Evolutionary conservation across 2,329 filamentous ascomycete species (phyloP), one percentile per base, ranked within the genome.

Genomic region (Fusarium zealandicum): DNA sequence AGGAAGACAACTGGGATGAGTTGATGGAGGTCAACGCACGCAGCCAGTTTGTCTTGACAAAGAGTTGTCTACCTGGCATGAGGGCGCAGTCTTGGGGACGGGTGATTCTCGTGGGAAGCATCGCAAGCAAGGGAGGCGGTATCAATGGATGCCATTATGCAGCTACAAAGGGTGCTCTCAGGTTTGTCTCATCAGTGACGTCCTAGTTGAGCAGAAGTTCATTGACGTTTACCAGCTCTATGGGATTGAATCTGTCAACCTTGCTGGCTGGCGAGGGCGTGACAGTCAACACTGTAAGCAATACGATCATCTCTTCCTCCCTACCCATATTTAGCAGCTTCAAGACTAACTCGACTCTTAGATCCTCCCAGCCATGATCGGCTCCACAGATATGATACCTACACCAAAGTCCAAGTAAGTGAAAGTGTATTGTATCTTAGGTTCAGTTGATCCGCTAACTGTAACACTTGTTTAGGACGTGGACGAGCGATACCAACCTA

Each of bases 101-200:
- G 0, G 62, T 73, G 6, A 63, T 73, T 12, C 50, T 73, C 9
- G 60, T 73, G 2, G 71, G 71, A 7, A 73, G 71, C 40, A 73
- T 73, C 17, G 69, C 71, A 11, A 66, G 69, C 35, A 57, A 63
- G 14, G 71, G 71, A 2, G 70, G 71, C 0, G 71, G 71, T 0
- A 65, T 73, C 12, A 73, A 73, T 17, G 71, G 71, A 3, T 73
- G 71, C 2, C 71, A 73, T 13, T 73, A 73, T n/a, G 70, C 70
- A 4, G 69, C 72, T 4, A 68, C 70, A 3, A 73, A 73, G 43
- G 70, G 71, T 12, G 70, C 71, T 13, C 45, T 71, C 3, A 62
- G 53, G 62, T n/a, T 22, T 22, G 20, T 22, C 20, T 7, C 20
- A 5, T 7, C 20, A 22, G 7, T 4, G 20, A 22, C n/a, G 7